phyloP scores from a whole-genome alignment of 768 basidiomycete species.

The Sporobolomyces roseus region DNA sequence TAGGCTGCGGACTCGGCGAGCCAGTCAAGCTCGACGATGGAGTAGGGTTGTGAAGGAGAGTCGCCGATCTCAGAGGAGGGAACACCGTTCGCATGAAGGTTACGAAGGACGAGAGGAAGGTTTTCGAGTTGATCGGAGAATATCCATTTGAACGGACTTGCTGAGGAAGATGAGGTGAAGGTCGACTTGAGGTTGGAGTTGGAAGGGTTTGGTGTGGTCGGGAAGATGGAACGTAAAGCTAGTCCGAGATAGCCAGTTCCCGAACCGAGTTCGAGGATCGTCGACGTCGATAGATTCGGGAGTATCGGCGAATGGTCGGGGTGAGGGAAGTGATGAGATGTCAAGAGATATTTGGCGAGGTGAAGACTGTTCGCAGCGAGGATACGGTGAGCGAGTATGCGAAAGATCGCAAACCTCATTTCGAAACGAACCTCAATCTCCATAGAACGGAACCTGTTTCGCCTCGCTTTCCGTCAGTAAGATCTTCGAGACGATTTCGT shows the following conservation, averaged over 20 bases:
- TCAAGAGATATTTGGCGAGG: slow-evolving; percentile 23
- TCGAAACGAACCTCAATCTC: too few species aligned
- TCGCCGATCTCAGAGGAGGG: neutral
- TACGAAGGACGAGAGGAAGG: slow-evolving; percentile 31
- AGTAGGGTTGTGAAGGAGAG: neutral
- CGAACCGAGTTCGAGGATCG: slow-evolving; percentile 34
- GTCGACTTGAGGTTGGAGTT: neutral
- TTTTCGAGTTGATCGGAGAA: slow-evolving; percentile 36
- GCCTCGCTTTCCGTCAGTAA: neutral
- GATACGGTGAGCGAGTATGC: too few species aligned
- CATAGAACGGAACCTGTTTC: slow-evolving; percentile 29
- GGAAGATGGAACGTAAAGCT: slow-evolving; percentile 5
- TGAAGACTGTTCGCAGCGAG: too few species aligned
- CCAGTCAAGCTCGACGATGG: slow-evolving; percentile 32
- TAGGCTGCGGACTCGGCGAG: neutral
- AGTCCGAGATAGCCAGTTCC: slow-evolving; percentile 28
- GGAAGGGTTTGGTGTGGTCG: neutral
- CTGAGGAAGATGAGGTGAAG: neutral
- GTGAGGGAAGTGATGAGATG: slow-evolving; percentile 25
- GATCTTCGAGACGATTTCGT: too few species aligned
- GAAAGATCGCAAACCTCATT: too few species aligned
- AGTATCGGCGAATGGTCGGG: slow-evolving; percentile 2
- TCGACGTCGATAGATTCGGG: slow-evolving; percentile 3
- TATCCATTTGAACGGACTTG: slow-evolving; percentile 16
- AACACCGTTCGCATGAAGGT: slow-evolving; percentile 19